Base-by-base conservation (phyloP, 106 monocot genomes). In the Dactylorhiza incarnata region DNA sequence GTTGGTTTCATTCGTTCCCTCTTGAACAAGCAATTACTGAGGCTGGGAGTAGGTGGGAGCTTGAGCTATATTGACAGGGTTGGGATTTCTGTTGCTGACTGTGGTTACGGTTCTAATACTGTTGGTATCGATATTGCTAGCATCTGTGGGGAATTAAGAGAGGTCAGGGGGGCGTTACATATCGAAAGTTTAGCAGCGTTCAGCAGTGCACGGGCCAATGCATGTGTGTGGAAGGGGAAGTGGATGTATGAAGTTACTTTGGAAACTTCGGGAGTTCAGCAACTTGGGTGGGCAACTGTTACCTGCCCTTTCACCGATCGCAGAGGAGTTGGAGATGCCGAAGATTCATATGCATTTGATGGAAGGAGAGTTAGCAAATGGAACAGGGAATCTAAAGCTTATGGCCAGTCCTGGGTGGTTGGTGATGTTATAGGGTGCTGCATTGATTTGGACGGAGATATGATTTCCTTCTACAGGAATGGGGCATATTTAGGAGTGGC, bases 351-450 rank as follows among this genome's bases (percentile, higher is more conserved):
- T 75, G 89, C 97, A 17, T 94, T 89, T 88, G 97, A 99, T 80
- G 97, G 97, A 16, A 87, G 81, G 83, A 89, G 97, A 62, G 89
- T 99, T 15, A 89, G 79, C 56, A 99, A 99, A 54, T 99, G 97
- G 97, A 99, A 94, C 74, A 94, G 85, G 51, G 87, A 84, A 11
- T 76, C 89, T 4, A 83, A 66, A 48, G 22, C 80, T 7, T 99
- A 99, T 84, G 97, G 97, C 15, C 91, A 94, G 69, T 77, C 89
- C 17, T 99, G 97, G 97, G 86, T 86, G 65, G 83, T 88, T 59
- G 97, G 97, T 3, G 97, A 99, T 89, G 91, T 99, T 9, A 99
- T 99, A 80, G 97, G 94, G 7, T 99, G 97, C 76, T 99, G 97
- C 88, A 99, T 99, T 49, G 89, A 99, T 78, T 77, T 99, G 77